A percentile compares a stretch with the other conserved stretches of the same genome.
Evolutionary conservation across 495 filamentous ascomycete genomes (phyloP).

Genomic region (Talaromyces trachyspermus): DNA sequence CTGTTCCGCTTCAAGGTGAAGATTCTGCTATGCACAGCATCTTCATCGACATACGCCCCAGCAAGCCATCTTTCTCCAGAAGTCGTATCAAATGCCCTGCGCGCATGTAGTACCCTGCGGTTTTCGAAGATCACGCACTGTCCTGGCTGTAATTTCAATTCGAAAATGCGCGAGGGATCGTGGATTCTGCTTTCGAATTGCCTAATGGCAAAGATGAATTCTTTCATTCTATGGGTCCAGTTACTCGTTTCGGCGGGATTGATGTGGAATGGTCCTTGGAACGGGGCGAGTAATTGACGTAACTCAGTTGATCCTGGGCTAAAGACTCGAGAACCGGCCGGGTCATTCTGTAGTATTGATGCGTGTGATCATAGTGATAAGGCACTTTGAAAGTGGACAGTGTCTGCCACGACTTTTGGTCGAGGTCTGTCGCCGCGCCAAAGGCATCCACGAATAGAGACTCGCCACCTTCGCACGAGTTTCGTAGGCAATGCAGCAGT

Average conservation of each 20-base stretch:
- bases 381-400: slow-evolving; percentile 40
- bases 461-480: slow-evolving; percentile 66
- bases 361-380: slow-evolving; percentile 64
- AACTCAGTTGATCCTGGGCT: slow-evolving; percentile 11
- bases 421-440: slow-evolving; percentile 38
- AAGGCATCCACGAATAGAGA: slow-evolving; percentile 75
- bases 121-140: slow-evolving; percentile 88
- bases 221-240: slow-evolving; percentile 2
- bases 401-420: slow-evolving; percentile 1
- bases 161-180: slow-evolving; percentile 46
- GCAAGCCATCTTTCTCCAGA: slow-evolving; percentile 65
- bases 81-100: slow-evolving; percentile 57
- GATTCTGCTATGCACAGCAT: slow-evolving; percentile 41
- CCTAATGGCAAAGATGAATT: slow-evolving; percentile 25
- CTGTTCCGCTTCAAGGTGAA: slow-evolving; percentile 20
- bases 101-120: slow-evolving; percentile 66
- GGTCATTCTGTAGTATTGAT: slow-evolving; percentile 48
- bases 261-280: slow-evolving; percentile 45
- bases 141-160: slow-evolving; percentile 67
- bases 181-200: slow-evolving; percentile 34
- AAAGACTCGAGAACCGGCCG: slow-evolving; percentile 48
- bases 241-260: neutral
- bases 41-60: slow-evolving; percentile 72
- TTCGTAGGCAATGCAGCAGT: slow-evolving; percentile 77
- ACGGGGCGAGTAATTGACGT: slow-evolving; percentile 69